Base-by-base conservation (phyloP, 768 basidiomycete species). In the Boletus barrowsii region DNA sequence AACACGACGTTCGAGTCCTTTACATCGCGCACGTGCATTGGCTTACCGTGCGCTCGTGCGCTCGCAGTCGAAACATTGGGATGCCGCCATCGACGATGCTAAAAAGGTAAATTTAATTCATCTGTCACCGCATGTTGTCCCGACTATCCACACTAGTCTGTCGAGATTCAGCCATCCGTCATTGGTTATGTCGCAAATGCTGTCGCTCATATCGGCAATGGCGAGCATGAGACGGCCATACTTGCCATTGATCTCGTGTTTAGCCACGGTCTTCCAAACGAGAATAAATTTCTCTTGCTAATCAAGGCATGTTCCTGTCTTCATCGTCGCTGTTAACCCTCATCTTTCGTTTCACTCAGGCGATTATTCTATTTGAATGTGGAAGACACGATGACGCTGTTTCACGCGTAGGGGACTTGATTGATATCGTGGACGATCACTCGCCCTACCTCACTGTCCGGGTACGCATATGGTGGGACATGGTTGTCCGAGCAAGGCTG, bases 171-270 rank as follows among this genome's bases (percentile, higher is more conserved):
- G 14, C 39, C 10, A 14, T 58, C 61, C 1, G 44, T 47, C 2
- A 43, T 61, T 6, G 60, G 51, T 36, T 35, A 62, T 43, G 40
- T 62, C 17, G 60, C 60, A 7, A 17, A 32, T 0, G 47, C 49
- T 5, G 36, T 58, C 7, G 49, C 52, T 0, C 20, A 5, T 0
- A 4, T 47, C 5, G 35, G 49, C 0, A 33, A 47, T 22, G 56
- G 37, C 10, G 45, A 47, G 4, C 9, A 48, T 7, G 44, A 47
- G 20, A 9, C 14, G 1, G 56, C n/a, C 3, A 24, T 49, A 6
- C 20, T n/a, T 13, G 20, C 17, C 5, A 54, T 47, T 26, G 58
- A 58, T n/a, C 56, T 53, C 41, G 47, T 35, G 9, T 58, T 54
- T 24, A 10, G 30, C 4, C 39, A 53, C 5, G 30, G 47, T 49